phyloP scores from a whole-genome alignment of 1,284 basidiomycete species.

The Mixia osmundae region DNA sequence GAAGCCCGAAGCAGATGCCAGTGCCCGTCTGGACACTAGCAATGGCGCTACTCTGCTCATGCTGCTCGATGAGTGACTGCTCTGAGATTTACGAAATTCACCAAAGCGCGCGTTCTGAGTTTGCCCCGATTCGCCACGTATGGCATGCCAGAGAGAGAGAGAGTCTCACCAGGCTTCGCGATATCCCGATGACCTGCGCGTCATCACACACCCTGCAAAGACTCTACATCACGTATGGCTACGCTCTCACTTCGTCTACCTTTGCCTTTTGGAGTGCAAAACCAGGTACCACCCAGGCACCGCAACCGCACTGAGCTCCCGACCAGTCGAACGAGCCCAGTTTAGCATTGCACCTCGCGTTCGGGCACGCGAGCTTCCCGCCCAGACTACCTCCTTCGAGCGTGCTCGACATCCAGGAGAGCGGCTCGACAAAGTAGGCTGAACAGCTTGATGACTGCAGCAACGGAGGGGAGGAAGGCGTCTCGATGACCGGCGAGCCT shows the following conservation, averaged over 20 bases:
- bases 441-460: constrained; percentile 35
- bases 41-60: too few species aligned
- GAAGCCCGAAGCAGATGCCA: too few species aligned
- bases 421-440: constrained; percentile 88
- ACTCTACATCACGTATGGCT: too few species aligned
- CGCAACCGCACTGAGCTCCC: constrained; percentile 27
- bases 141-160: too few species aligned
- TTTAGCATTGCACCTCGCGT: constrained; percentile 65
- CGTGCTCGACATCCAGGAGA: constrained; percentile 76
- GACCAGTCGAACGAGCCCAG: constrained; percentile 95
- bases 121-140: too few species aligned
- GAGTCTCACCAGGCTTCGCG: too few species aligned
- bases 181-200: too few species aligned
- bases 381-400: constrained; percentile 46
- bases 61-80: too few species aligned
- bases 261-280: constrained; percentile 14
- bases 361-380: constrained; percentile 79
- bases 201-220: too few species aligned
- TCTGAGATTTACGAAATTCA: too few species aligned
- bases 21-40: too few species aligned
- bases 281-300: constrained; percentile 17
- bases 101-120: too few species aligned
- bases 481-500: not conserved
- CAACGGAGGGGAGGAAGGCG: constrained; percentile 4
- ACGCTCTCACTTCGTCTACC: constrained; percentile 17